Evolutionary conservation across 306 rosid species (phyloP).

Genomic region (Malus domestica): ASM211411v1 NC_041800.1:4835001-4835500

Average conservation of each 20-base stretch:
- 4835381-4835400: not conserved
- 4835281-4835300: not conserved
- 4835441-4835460: not conserved
- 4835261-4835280: not conserved
- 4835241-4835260: not conserved
- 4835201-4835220: not conserved
- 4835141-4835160: not conserved
- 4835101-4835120: not conserved
- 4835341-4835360: not conserved
- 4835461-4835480: not conserved
- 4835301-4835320: not conserved
- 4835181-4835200: not conserved
- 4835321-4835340: not conserved
- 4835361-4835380: not conserved
- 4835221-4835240: not conserved
- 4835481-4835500: not conserved
- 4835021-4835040: not conserved
- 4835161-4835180: not conserved
- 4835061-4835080: not conserved
- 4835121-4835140: not conserved
- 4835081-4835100: not conserved
- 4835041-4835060: not conserved
- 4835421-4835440: not conserved
- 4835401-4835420: not conserved
- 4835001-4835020: too few species aligned